phyloP scores from a whole-genome alignment of 2,329 filamentous ascomycete species.

The Trichoderma pleuroti region DNA sequence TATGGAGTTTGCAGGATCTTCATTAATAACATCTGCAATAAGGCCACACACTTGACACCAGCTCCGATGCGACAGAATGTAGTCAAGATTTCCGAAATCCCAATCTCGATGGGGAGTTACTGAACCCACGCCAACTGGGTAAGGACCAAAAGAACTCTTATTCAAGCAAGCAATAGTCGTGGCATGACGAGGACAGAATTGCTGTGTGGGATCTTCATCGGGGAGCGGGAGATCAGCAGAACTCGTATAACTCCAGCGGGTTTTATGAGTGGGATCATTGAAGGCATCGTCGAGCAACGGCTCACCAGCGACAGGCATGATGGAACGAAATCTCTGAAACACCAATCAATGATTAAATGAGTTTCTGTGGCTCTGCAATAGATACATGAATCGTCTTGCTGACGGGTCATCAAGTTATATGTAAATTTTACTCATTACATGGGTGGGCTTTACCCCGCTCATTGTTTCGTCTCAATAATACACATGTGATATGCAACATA shows the following conservation, averaged over 20 bases:
- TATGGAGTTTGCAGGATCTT: background rate
- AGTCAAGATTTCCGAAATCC: slow-evolving; percentile 10
- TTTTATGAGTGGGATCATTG: background rate
- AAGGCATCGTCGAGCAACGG: background rate
- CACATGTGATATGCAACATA: background rate
- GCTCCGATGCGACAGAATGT: background rate
- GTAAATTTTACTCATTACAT: background rate
- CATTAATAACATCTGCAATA: background rate
- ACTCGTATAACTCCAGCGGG: slow-evolving; percentile 1
- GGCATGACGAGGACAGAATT: slow-evolving; percentile 6
- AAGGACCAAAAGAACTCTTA: background rate
- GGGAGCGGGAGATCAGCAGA: background rate
- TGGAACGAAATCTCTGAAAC: background rate
- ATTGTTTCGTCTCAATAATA: background rate
- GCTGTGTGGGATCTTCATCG: background rate
- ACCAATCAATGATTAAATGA: background rate
- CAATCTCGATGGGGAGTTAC: slow-evolving; percentile 6
- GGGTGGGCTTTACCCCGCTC: background rate
- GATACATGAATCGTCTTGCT: background rate
- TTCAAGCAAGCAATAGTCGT: background rate
- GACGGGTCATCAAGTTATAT: background rate
- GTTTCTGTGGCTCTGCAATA: background rate
- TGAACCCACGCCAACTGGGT: background rate
- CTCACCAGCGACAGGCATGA: background rate
- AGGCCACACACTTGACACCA: slow-evolving; percentile 12